Evolutionary conservation across 768 basidiomycete genomes (phyloP), one percentile per base, ranked within the genome.

Genomic region (Boletus tylopilopsis): DNA sequence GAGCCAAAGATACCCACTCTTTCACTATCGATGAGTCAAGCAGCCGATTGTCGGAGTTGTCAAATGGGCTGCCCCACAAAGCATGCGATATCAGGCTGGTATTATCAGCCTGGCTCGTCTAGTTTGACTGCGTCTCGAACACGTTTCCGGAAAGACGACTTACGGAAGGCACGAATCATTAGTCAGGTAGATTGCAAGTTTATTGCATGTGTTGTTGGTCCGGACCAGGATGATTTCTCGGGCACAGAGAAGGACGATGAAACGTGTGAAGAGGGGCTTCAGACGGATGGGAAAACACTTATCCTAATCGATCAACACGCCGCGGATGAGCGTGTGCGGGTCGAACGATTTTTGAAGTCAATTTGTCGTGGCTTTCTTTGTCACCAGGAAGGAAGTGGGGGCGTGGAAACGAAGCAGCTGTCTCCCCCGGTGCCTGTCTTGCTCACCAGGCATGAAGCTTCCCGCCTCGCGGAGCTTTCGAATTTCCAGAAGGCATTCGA

Each of bases 231-330:
- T 19, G 57, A 54, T 38, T 42, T 54, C 29, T 50, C 45, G 5
- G 57, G 55, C 22, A 42, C 32, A 49, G 57, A 57, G 34, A 49
- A 35, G 33, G 59, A 50, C 38, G 34, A 51, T 33, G 53, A 49
- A 47, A 29, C 50, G 34, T 46, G 47, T 42, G 56, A 67, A 36
- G 52, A 51, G 38, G 43, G 18, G 7, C 16, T 6, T 22, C 56
- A 56, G 40, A 55, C 65, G 24, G 56, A 35, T 34, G 54, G 49
- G 38, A 57, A 56, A 46, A 63, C 69, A 2, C 76, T 98, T 25
- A 73, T 95, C 27, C 76, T 98, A 44, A 76, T 99, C 40, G 96
- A 99, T 71, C 96, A 99, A 67, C 96, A 99, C 64, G 96, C 96
- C 12, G 95, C 94, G n/a, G 92, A 96, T 63, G 96, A 99, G 68